phyloP scores from a whole-genome alignment of 2,329 filamentous ascomycete genomes.

The Phyllosticta citribraziliensis region DNA sequence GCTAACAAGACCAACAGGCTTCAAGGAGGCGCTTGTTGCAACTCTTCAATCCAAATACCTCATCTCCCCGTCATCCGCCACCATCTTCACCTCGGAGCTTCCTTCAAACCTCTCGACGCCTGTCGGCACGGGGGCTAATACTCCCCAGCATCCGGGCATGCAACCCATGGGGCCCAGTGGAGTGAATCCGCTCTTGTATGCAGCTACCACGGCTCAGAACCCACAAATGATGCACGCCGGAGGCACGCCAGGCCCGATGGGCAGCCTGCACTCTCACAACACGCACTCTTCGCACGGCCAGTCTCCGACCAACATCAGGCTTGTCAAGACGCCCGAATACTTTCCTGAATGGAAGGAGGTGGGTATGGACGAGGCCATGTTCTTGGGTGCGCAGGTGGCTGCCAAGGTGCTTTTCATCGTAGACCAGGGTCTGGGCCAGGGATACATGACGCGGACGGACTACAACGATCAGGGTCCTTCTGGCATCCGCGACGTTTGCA shows the following conservation, averaged over 20 bases:
- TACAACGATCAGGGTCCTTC: conserved; percentile 58
- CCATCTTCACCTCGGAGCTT: conserved; percentile 94
- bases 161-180: conserved; percentile 45
- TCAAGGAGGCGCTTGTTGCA: conserved; percentile 78
- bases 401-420: conserved; percentile 64
- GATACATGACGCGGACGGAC: conserved; percentile 58
- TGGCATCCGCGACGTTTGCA: conserved; percentile 47
- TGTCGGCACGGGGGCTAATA: conserved; percentile 81
- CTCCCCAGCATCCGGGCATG: conserved; percentile 54
- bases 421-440: conserved; percentile 56
- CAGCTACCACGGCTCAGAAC: conserved; percentile 68
- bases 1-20: conserved; percentile 43
- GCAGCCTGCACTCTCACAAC: conserved; percentile 33
- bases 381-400: conserved; percentile 79
- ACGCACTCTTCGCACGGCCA: conserved; percentile 56
- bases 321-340: conserved; percentile 69
- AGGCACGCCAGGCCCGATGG: conserved; percentile 16
- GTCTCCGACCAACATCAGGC: conserved; percentile 77
- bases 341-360: conserved; percentile 79
- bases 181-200: conserved; percentile 85
- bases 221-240: conserved; percentile 34
- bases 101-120: conserved; percentile 91
- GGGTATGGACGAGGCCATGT: conserved; percentile 70
- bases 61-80: conserved; percentile 83
- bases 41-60: conserved; percentile 75